Evolutionary conservation across 2,329 filamentous ascomycete species (phyloP).

Genomic region (Cladosporium oxysporum): DNA sequence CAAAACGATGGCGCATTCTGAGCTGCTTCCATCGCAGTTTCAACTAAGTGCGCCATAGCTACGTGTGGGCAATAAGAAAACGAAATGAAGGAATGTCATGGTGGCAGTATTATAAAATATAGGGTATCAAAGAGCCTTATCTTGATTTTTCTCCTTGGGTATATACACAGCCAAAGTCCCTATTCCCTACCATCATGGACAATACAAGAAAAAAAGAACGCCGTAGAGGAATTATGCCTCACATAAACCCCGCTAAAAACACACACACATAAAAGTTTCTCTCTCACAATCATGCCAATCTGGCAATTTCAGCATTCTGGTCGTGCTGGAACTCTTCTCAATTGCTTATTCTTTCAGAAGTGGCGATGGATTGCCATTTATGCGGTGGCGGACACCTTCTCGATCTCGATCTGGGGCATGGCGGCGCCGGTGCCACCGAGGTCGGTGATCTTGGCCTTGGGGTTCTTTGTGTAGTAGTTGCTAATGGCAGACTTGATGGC

Average conservation of each 20-base stretch:
- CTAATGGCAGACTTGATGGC: constrained; percentile 90
- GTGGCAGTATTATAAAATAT: background rate
- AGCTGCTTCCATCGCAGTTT: background rate
- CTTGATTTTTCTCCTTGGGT: constrained; percentile 13
- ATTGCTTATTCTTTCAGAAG: background rate
- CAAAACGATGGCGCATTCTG: background rate
- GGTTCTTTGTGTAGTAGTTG: constrained; percentile 91
- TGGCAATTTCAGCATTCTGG: constrained; percentile 9
- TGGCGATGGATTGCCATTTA: background rate
- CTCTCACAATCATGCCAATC: background rate
- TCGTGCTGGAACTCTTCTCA: constrained; percentile 11
- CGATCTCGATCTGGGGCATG: constrained; percentile 66
- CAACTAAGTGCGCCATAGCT: too few species aligned
- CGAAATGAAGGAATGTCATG: too few species aligned
- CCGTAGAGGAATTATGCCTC: constrained; percentile 13
- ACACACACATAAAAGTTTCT: constrained; percentile 5
- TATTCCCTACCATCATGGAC: constrained; percentile 1
- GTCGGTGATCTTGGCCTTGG: constrained; percentile 70
- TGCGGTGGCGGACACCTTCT: constrained; percentile 47
- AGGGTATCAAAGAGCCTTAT: constrained; percentile 3
- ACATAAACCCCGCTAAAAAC: constrained; percentile 19
- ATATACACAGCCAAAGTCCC: constrained; percentile 14
- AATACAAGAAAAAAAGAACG: constrained; percentile 3
- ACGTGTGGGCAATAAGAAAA: too few species aligned
- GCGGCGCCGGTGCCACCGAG: constrained; percentile 72